Percentiles rank a stretch among this genome's conserved stretches.
phyloP scores from a whole-genome alignment of 495 filamentous ascomycete genomes.

The Neurospora sp. region DNA sequence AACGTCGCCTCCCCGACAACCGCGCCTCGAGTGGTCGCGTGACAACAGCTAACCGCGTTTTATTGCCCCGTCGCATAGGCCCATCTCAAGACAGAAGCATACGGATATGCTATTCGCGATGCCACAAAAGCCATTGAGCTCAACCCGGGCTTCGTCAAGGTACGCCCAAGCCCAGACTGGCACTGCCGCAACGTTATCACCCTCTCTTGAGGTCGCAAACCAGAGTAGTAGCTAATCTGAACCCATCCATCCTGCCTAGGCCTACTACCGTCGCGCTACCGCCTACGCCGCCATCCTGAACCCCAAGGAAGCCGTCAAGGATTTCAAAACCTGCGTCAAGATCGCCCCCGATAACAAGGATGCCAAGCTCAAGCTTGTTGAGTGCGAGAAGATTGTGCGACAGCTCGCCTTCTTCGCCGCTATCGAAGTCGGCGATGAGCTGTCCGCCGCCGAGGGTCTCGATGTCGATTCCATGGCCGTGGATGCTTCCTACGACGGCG shows the following conservation, averaged over 20 bases:
- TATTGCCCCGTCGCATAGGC: conserved; percentile 42
- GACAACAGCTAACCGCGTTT: conserved; percentile 33
- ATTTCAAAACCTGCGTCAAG: conserved; percentile 86
- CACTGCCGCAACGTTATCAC: not conserved
- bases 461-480: conserved; percentile 78
- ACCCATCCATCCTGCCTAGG: conserved; percentile 38
- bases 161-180: conserved; percentile 20
- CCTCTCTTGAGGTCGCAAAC: not conserved
- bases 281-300: conserved; percentile 83
- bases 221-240: not conserved
- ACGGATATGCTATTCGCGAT: conserved; percentile 84
- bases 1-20: not conserved
- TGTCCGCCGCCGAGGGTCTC: conserved; percentile 81
- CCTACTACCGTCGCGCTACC: conserved; percentile 88
- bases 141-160: conserved; percentile 80
- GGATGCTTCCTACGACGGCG: conserved; percentile 78
- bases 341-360: conserved; percentile 79
- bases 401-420: conserved; percentile 85
- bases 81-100: conserved; percentile 90
- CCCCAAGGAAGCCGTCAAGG: conserved; percentile 75
- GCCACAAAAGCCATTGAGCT: conserved; percentile 90
- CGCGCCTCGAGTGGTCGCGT: conserved; percentile 26
- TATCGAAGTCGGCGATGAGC: conserved; percentile 86
- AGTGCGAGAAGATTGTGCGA: conserved; percentile 88
- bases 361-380: conserved; percentile 78